phyloP scores from a whole-genome alignment of 2,329 filamentous ascomycete species.

The Scorias spongiosa region DNA sequence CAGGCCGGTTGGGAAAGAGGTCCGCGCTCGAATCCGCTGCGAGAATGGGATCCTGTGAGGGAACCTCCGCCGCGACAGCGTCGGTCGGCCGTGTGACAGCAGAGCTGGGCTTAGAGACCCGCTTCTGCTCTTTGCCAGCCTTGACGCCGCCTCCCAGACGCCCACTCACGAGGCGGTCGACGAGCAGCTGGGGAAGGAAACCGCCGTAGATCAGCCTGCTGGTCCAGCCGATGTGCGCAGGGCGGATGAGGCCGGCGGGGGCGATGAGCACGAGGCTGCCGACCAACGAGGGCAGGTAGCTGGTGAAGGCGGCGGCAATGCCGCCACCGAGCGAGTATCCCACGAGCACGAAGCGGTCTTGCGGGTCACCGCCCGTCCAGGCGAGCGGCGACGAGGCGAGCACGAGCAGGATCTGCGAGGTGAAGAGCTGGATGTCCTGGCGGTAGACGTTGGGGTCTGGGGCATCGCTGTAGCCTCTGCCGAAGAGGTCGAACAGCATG shows the following conservation, averaged over 20 bases:
- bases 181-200: constrained; percentile 43
- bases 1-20: constrained; percentile 37
- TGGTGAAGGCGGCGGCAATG: constrained; percentile 53
- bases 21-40: constrained; percentile 10
- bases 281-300: constrained; percentile 53
- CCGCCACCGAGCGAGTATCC: constrained; percentile 74
- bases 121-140: constrained; percentile 14
- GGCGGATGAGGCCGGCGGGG: constrained; percentile 61
- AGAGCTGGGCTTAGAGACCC: background rate
- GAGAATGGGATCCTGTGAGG: constrained; percentile 7
- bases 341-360: constrained; percentile 45
- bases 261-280: constrained; percentile 60
- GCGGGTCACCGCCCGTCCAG: constrained; percentile 43
- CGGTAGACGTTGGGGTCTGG: constrained; percentile 51
- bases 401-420: constrained; percentile 54
- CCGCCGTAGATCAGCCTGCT: constrained; percentile 50
- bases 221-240: constrained; percentile 43
- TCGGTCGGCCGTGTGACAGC: constrained; percentile 8
- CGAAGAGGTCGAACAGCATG: constrained; percentile 65
- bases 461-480: constrained; percentile 61
- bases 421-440: constrained; percentile 60
- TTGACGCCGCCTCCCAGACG: constrained; percentile 30
- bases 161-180: constrained; percentile 35
- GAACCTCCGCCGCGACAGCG: constrained; percentile 26
- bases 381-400: constrained; percentile 53